Evolutionary conservation across 495 filamentous ascomycete species (phyloP), one percentile per base, ranked within the genome.

Genomic region (Aspergillus avenaceus): DNA sequence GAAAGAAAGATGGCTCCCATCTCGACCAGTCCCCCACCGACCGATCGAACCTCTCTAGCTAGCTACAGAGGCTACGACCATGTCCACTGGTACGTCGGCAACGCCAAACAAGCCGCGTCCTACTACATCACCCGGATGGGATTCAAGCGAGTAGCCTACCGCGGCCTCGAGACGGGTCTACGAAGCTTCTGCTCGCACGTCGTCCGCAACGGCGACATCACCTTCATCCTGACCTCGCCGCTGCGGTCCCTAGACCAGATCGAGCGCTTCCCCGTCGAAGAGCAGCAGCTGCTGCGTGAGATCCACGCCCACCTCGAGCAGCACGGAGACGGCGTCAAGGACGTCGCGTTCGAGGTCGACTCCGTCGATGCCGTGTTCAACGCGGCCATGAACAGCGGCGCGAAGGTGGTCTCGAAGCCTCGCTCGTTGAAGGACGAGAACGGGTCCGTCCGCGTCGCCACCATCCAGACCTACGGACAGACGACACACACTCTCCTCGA

Each of bases 41-140:
- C 63, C 47, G 57, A 56, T 13, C 18, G 38, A 12, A 50, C 42
- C 11, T 34, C 58, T 19, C 42, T 45, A 3, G 59, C 79, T 47
- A 80, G 78, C 61, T 93, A 91, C 70, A 78, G 79, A 21, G 90
- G 88, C 63, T 96, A 95, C 60, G 86, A 93, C 71, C 87, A 95
- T 62, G 76, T 95, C 40, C 85, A 87, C 59, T 96, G 90, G 90
- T 96, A 88, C 65, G 91, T 97, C 5, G 90, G 90, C 58, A 97
- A 97, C 68, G 91, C 91, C 58, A 96, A 96, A 71, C 90, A 95
- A 77, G 88, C 87, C 0, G 90, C 89, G 34, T 77, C 82, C 42
- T 95, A 85, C 74, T 96, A 93, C 71, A 85, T 85, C 63, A 84
- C 85, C 8, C 84, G 86, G 52, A 85, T 95, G 74, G 90, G 89